Base-by-base conservation (phyloP, 257 asterid genomes). In the Verbena officinalis region DNA sequence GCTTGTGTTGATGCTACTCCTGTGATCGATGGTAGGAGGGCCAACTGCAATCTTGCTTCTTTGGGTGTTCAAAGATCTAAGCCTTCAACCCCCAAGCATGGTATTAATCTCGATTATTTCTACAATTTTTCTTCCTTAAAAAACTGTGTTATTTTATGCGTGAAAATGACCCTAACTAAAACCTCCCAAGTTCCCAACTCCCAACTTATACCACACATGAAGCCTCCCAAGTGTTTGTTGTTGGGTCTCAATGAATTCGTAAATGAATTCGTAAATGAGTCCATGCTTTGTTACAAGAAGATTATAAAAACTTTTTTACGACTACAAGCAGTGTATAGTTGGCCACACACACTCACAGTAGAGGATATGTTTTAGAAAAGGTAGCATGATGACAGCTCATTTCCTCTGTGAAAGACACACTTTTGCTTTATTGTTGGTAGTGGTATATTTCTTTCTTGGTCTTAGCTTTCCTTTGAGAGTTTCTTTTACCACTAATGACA, bases 21-120 rank as follows among this genome's bases (percentile, higher is more conserved):
- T 0, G 91, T 93, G 68, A 93, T 93, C 54, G 99, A 93, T 70
- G 99, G 99, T 6, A 84, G 99, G 80, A 85, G 97, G 69, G 98
- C 97, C 54, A 93, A 93, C 74, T 93, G 98, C 82, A 93, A 93
- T 74, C 97, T 93, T 36, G 98, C 97, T 48, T 93, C 98, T 57
- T 71, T 93, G 80, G 98, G 98, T 14, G 94, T 87, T 82, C 95
- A 90, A 42, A 77, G 94, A 90, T 93, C 99, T 50, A 93, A 93
- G 72, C 97, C 97, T 21, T 85, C 97, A 53, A 84, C 97, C 23
- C 97, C 97, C 7, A 93, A 90, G 61, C 86, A 86, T 74, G 91
- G 89, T 86, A 75, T 59, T n/a, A 0, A 10, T 9, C 4, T 40
- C 50, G 30, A 0, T 2, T 33, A 51, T 30, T 0, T 21, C 50